Percentiles rank a stretch among this genome's conserved stretches.
Conservation (phyloP, 768 basidiomycete genomes). For the Pleurotus platypus region DNA sequence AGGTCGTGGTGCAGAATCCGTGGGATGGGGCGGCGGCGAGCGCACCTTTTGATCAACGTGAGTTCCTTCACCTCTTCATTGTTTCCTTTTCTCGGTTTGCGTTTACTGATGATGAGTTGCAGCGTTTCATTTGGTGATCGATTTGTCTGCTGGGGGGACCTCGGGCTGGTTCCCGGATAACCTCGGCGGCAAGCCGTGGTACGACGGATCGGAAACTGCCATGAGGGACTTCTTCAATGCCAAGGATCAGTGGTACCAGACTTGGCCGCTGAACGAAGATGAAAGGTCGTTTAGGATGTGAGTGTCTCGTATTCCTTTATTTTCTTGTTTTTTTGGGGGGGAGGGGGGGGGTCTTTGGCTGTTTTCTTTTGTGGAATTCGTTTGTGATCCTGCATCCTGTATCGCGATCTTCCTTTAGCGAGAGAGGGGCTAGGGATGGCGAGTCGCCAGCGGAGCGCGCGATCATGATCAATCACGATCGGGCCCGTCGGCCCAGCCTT, state of each 20-base stretch:
- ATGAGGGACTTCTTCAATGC: conserved; percentile 67
- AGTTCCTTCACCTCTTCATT: conserved; percentile 17
- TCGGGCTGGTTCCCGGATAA: conserved; percentile 89
- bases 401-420: too few relatives aligned
- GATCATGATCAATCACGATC: conserved; percentile 16
- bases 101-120: not conserved
- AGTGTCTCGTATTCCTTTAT: conserved; percentile 20
- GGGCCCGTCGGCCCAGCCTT: not conserved
- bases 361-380: too few relatives aligned
- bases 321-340: not conserved
- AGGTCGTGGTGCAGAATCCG: conserved; percentile 55
- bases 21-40: conserved; percentile 56
- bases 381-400: too few relatives aligned
- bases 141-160: conserved; percentile 78
- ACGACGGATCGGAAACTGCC: conserved; percentile 60
- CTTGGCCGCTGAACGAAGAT: conserved; percentile 61
- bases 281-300: conserved; percentile 71
- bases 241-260: conserved; percentile 60
- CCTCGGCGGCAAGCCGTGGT: conserved; percentile 73
- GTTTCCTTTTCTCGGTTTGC: not conserved
- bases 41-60: conserved; percentile 82
- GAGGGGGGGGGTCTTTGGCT: too few relatives aligned
- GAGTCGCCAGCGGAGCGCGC: not conserved
- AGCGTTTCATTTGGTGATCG: conserved; percentile 78
- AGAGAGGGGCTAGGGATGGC: too few relatives aligned